Base-by-base conservation (phyloP, 208 protist species). In the Acanthamoeba sp. region DNA sequence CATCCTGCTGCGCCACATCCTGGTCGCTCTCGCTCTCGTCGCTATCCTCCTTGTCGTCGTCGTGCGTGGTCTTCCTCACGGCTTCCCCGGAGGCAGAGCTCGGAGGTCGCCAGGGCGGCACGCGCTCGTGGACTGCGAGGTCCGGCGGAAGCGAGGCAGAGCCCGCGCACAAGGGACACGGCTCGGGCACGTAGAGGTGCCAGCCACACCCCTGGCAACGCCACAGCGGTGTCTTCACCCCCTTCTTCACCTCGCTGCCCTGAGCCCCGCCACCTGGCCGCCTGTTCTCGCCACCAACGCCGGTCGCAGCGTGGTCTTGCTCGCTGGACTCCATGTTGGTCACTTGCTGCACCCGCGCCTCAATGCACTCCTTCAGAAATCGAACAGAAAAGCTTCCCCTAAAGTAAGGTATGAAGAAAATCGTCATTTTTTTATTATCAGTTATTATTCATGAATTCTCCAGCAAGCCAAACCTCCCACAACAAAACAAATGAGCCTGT, bases 151-250 rank as follows among this genome's bases (percentile, higher is more conserved):
- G 78, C 78, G n/a, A 36, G 9, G 29, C 59, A 3, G 22, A 6
- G 32, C 84, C 84, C 18, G 84, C 40, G 84, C 84, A 91, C 55
- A 57, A 20, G 18, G 42, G 52, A 27, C 84, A 91, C 16, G 42
- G 50, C 9, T 32, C 20, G 29, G 84, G 84, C 36, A 62, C 84
- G 38, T 91, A 91, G 24, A 91, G 57, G 36, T 91, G 27, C 84
- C 84, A 91, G 22, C 50, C 50, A 34, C 84, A 91, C 32, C 2
- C 36, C 10, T 18, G 0, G 7, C 84, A 91, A 3, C 38, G 22
- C 84, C 84, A 91, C 84, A 91, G 24, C 36, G 84, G 84, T 16
- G 84, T 91, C 27, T 69, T 14, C 14, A 29, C 18, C n/a, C 27
- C 7, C 40, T 84, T 84, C 7, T 6, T 9, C 73, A 1, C 42